phyloP scores from a whole-genome alignment of 345 rosid species.

The Syzygium aqueum region DNA sequence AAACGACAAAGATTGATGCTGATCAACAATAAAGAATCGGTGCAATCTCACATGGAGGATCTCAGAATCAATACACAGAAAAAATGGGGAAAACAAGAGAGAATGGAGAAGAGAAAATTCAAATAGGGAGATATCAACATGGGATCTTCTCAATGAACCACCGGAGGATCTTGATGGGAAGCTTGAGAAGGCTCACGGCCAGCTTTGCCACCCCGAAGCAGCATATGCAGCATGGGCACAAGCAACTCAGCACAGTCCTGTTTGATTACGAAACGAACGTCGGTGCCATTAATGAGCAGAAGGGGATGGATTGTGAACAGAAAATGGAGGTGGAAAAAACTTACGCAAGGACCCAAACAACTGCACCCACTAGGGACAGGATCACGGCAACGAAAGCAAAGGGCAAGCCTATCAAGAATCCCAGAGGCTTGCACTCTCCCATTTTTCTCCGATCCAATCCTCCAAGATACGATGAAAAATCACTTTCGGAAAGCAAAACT shows the following conservation, averaged over 20 bases:
- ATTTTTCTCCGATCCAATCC: not conserved
- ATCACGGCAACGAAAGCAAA: constrained; percentile 26
- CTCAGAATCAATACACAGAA: not conserved
- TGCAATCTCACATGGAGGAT: not conserved
- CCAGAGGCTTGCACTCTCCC: constrained; percentile 31
- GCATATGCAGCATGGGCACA: constrained; percentile 16
- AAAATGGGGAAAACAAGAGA: not conserved
- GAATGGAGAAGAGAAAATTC: not conserved
- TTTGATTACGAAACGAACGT: not conserved
- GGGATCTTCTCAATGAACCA: constrained; percentile 11
- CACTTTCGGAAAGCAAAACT: not conserved
- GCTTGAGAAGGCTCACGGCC: constrained; percentile 8
- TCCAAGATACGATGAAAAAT: not conserved
- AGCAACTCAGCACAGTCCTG: constrained; percentile 13
- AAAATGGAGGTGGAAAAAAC: not conserved
- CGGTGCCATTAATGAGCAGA: not conserved
- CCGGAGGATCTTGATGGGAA: constrained; percentile 9
- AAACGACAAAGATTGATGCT: not conserved
- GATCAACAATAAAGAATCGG: not conserved
- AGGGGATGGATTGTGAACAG: not conserved
- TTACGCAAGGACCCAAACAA: constrained; percentile 31
- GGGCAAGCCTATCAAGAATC: constrained; percentile 31
- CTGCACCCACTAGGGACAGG: constrained; percentile 26
- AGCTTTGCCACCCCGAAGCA: constrained; percentile 5
- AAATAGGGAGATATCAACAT: not conserved